phyloP scores from a whole-genome alignment of 148 eudicot genomes.

The Polygonum maritimum region DNA sequence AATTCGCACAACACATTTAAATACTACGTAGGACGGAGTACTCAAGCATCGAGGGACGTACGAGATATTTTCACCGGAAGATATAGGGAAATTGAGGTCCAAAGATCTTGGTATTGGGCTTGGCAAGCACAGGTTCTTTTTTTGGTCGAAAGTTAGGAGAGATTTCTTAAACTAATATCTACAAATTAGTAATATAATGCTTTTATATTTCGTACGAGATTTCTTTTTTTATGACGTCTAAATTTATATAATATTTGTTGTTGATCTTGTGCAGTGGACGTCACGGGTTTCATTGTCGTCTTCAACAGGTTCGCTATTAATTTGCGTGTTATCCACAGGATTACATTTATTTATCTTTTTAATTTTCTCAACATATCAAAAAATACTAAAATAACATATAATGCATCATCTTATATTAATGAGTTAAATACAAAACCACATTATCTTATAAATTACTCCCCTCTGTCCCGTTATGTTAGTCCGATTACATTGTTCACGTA shows the following conservation, averaged over 20 bases:
- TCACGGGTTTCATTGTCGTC: not conserved
- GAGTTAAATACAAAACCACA: too few species aligned
- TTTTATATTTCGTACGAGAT: too few species aligned
- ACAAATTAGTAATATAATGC: too few species aligned
- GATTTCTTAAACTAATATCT: too few species aligned
- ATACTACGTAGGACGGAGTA: not conserved
- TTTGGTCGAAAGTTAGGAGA: too few species aligned
- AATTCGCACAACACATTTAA: too few species aligned
- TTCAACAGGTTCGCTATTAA: not conserved
- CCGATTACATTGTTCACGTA: too few species aligned
- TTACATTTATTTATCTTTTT: not conserved
- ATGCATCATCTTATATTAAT: not conserved
- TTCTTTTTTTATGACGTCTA: not conserved
- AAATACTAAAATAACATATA: too few species aligned
- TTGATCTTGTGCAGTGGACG: not conserved
- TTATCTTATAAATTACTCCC: too few species aligned
- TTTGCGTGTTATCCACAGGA: too few species aligned
- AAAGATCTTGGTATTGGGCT: constrained; percentile 1
- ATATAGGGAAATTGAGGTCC: not conserved
- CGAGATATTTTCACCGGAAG: not conserved
- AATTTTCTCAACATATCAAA: not conserved
- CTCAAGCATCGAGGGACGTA: not conserved
- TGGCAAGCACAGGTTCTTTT: not conserved
- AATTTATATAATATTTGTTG: not conserved
- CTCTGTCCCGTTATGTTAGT: too few species aligned